Evolutionary conservation across 2,329 filamentous ascomycete species (phyloP), one percentile per base, ranked within the genome.

Genomic region (Blastomyces silverae): DNA sequence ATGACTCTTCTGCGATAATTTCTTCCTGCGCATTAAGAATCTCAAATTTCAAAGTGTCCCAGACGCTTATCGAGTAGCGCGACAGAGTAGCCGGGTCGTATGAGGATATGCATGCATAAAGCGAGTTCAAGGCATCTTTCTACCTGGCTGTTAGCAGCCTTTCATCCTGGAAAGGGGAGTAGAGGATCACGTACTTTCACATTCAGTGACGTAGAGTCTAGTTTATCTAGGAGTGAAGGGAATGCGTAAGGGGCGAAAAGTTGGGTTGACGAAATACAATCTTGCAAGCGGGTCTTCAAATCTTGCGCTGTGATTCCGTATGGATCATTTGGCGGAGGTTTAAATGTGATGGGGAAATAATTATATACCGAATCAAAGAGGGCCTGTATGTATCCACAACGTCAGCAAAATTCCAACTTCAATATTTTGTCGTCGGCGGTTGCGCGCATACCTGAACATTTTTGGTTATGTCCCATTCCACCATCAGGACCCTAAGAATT

Each of bases 281-380:
- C 83, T 67, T 85, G 80, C 17, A 89, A 73, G 37, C 87, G 81
- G 62, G 83, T 81, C 70, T 89, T 89, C 65, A 89, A 74, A 70
- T 89, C 84, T 69, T 89, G 86, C 1, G 87, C 85, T 1, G 87
- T 89, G 66, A 89, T 88, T 1, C 85, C 85, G 67, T 88, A 89
- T 0, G 86, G 86, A 70, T 89, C 87, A 68, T 88, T 86, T 13
- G 86, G 87, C 1, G 87, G 87, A 13, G 87, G 86, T 70, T 85
- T 82, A 75, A 89, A 89, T 0, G 87, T 89, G 69, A 89, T 89
- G 0, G 87, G 87, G 71, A 89, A 89, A 73, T 89, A 89, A 70
- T 88, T 88, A 75, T 88, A 89, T 22, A 87, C 86, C 3, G 86
- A 82, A 68, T 89, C 87, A 71, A 89, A 89, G 56, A 89, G 78